These are phyloP conservation scores for Chimonanthus salicifolius DNA, from an alignment of 164 flowering plant genomes.

Conservation along the genomic window DNA sequence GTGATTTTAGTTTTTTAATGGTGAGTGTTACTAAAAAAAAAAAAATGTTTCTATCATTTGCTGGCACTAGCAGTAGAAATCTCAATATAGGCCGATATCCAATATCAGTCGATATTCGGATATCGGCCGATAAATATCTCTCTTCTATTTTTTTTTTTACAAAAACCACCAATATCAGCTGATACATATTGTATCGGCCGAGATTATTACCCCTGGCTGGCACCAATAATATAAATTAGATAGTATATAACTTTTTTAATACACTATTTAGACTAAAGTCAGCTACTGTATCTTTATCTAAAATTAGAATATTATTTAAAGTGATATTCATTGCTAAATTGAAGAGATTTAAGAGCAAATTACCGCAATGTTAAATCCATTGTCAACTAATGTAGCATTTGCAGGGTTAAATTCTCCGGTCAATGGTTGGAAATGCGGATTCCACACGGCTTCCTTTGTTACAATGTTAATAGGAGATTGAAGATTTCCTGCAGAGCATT, in stretches of 20 bases:
- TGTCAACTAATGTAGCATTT: constrained; percentile 46
- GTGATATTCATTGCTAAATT: not conserved
- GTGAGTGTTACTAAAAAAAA: not conserved
- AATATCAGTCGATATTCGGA: no score
- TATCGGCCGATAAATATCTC: no score
- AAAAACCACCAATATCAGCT: no score
- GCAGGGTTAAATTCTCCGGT: constrained; percentile 30
- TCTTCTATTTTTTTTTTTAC: no score
- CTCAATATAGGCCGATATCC: no score
- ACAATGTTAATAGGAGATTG: constrained; percentile 59
- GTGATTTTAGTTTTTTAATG: no score
- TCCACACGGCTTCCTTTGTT: constrained; percentile 9
- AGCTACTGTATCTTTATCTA: no score
- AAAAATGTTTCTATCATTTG: not conserved
- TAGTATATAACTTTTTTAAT: no score
- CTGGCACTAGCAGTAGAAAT: not conserved
- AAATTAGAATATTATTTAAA: no score
- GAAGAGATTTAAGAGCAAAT: not conserved
- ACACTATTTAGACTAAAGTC: no score
- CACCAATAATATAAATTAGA: not conserved
- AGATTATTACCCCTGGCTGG: not conserved
- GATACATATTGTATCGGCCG: no score
- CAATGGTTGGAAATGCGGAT: constrained; percentile 27
- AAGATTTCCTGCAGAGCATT: constrained; percentile 32
- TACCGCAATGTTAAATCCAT: constrained; percentile 45